Evolutionary conservation across 23 red algal species (phyloP).

Genomic region (Gracilaria domingensis): DNA sequence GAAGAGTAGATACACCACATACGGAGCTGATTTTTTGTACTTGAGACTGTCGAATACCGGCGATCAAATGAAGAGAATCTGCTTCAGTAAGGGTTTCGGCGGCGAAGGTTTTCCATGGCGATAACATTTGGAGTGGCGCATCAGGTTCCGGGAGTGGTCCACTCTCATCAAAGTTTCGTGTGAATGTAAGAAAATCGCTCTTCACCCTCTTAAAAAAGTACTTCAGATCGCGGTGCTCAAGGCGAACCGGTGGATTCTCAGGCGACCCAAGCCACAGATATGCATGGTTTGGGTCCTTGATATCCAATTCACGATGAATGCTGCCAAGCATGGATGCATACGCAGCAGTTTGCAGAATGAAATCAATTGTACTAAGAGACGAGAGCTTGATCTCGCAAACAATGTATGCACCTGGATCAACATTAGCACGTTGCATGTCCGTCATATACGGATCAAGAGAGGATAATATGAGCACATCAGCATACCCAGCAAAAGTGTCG

Average conservation of each 20-base stretch:
- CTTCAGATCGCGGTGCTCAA: not conserved
- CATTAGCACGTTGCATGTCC: not conserved
- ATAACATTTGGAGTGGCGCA: constrained; percentile 19
- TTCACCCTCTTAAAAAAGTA: constrained; percentile 10
- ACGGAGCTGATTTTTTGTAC: constrained; percentile 33
- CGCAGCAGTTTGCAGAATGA: constrained; percentile 63
- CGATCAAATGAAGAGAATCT: constrained; percentile 62
- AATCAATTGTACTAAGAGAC: constrained; percentile 48
- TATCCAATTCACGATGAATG: constrained; percentile 15
- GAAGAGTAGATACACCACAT: constrained; percentile 18
- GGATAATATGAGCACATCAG: constrained; percentile 73
- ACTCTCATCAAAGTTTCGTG: constrained; percentile 15
- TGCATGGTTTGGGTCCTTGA: constrained; percentile 6
- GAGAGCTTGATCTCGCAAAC: constrained; percentile 79
- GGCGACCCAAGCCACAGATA: constrained; percentile 55
- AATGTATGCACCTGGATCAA: constrained; percentile 43
- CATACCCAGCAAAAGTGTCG: constrained; percentile 57
- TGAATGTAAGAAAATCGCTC: constrained; percentile 49
- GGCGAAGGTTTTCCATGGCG: constrained; percentile 60
- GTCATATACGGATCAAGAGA: constrained; percentile 48
- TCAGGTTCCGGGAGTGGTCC: constrained; percentile 22
- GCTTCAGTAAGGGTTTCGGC: constrained; percentile 15
- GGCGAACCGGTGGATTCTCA: constrained; percentile 2
- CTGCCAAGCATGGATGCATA: constrained; percentile 60
- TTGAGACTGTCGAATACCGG: constrained; percentile 63